These are phyloP conservation scores for Microbotryum intermedium DNA, from an alignment of 1,284 basidiomycete genomes.

Conservation along the genomic window DNA sequence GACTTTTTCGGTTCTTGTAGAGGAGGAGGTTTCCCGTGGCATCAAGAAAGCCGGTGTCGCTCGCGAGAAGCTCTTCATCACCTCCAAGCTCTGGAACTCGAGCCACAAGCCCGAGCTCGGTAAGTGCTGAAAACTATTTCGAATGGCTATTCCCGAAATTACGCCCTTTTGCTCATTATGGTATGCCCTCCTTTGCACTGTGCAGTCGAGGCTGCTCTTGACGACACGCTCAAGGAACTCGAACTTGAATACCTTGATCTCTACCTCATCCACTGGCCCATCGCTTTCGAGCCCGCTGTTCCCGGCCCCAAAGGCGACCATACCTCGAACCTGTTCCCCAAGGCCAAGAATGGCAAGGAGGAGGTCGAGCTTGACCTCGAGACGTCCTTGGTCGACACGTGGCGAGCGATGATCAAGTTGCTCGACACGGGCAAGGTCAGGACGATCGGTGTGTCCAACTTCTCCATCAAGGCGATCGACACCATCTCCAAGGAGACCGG, in stretches of 20 bases:
- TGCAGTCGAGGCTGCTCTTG: conserved; percentile 37
- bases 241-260: conserved; percentile 41
- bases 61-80: conserved; percentile 39
- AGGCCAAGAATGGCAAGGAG: conserved; percentile 44
- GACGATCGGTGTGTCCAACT: conserved; percentile 32
- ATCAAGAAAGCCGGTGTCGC: conserved; percentile 35
- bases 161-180: neutral
- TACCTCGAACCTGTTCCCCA: conserved; percentile 45
- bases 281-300: conserved; percentile 38
- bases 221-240: conserved; percentile 41
- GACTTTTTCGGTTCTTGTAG: neutral
- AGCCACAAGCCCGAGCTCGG: conserved; percentile 42
- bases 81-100: conserved; percentile 37
- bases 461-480: conserved; percentile 25
- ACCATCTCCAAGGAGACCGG: conserved; percentile 29
- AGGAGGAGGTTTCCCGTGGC: conserved; percentile 37
- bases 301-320: conserved; percentile 9
- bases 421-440: conserved; percentile 35
- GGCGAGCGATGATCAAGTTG: conserved; percentile 67
- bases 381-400: conserved; percentile 64
- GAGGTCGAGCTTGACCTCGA: conserved; percentile 53
- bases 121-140: neutral
- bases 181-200: conserved; percentile 7
- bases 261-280: conserved; percentile 69
- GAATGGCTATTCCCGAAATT: neutral